phyloP scores from a whole-genome alignment of 306 rosid species.

The Inga leiocalycina region DNA sequence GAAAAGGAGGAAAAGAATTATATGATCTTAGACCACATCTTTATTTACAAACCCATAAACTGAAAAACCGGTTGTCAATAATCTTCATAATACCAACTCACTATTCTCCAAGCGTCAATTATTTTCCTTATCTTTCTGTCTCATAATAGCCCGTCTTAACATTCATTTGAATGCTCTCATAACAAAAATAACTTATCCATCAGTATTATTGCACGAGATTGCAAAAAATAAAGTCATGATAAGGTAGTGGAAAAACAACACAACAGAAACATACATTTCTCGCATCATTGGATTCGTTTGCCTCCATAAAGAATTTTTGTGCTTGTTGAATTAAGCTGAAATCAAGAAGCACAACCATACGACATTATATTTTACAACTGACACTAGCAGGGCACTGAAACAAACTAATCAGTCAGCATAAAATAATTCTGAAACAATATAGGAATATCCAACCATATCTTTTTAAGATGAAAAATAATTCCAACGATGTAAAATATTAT shows the following conservation, averaged over 20 bases:
- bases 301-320: slow-evolving; percentile 75
- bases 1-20: slow-evolving; percentile 19
- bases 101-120: not conserved
- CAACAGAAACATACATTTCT: slow-evolving; percentile 76
- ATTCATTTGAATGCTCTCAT: slow-evolving; percentile 23
- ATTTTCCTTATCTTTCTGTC: slow-evolving; percentile 20
- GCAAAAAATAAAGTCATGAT: slow-evolving; percentile 22
- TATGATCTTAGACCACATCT: not conserved
- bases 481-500: not conserved
- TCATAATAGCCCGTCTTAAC: slow-evolving; percentile 5
- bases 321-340: slow-evolving; percentile 93
- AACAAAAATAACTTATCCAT: slow-evolving; percentile 26
- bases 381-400: slow-evolving; percentile 5
- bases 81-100: slow-evolving; percentile 3
- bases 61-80: slow-evolving; percentile 17
- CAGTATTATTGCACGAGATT: slow-evolving; percentile 23
- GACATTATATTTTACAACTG: slow-evolving; percentile 19
- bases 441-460: not conserved
- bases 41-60: slow-evolving; percentile 14
- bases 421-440: slow-evolving; percentile 16
- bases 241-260: slow-evolving; percentile 27
- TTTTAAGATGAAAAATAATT: not conserved
- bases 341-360: slow-evolving; percentile 33
- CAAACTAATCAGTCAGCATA: slow-evolving; percentile 12
- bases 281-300: slow-evolving; percentile 73